Conservation (phyloP, 345 rosid species). For the Gossypium rotundifolium region DNA sequence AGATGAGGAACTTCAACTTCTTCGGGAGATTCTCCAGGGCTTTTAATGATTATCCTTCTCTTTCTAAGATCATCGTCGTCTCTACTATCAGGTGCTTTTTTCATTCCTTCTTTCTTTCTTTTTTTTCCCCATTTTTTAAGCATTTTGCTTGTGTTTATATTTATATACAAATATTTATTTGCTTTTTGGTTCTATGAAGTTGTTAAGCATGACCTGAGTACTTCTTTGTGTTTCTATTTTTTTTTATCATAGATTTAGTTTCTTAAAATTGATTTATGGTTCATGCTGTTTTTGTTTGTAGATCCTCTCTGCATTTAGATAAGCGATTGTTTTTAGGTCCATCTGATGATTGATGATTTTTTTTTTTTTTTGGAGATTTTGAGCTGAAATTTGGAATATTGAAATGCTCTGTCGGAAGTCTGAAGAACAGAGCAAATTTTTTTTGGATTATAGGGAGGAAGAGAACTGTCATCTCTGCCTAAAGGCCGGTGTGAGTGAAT, state of each 20-base stretch:
- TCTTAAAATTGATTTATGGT: not conserved
- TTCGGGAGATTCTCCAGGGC: constrained; percentile 38
- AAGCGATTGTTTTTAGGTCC: not conserved
- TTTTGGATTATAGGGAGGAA: not conserved
- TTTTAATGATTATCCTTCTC: constrained; percentile 59
- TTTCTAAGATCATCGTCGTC: constrained; percentile 62
- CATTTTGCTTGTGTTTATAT: not conserved
- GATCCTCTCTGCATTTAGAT: not conserved
- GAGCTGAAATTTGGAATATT: not conserved
- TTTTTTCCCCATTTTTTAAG: not conserved
- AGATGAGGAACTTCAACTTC: not conserved
- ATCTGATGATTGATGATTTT: not conserved
- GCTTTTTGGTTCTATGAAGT: not conserved
- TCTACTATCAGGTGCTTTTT: constrained; percentile 61
- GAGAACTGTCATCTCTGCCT: not conserved
- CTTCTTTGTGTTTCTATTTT: too few relatives aligned
- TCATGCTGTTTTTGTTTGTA: not conserved
- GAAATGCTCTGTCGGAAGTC: not conserved
- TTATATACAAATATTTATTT: not conserved
- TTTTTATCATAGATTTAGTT: not conserved
- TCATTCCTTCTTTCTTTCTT: not conserved
- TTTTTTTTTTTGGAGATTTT: not conserved
- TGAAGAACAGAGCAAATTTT: not conserved
- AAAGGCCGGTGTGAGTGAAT: not conserved
- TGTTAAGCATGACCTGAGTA: not conserved